These are phyloP conservation scores for Penicillium digitatum DNA, from an alignment of 2,329 filamentous ascomycete species.

Conservation along the genomic window DNA sequence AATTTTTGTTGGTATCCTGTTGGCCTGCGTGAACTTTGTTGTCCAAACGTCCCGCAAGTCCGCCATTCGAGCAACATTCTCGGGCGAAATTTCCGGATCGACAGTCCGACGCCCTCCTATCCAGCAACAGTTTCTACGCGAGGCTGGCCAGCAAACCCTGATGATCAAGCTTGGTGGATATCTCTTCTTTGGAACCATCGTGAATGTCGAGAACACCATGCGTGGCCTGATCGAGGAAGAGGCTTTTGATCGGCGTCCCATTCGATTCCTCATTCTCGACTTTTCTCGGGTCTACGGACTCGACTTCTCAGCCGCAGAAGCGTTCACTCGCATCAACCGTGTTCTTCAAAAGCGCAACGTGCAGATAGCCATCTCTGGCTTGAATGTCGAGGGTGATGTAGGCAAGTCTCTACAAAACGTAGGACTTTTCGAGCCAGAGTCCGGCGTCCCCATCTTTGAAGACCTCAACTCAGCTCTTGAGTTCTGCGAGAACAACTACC, in stretches of 20 bases:
- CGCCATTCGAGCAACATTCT: conserved; percentile 84
- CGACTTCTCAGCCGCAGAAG: conserved; percentile 94
- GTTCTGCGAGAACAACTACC: conserved; percentile 87
- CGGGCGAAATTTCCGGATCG: conserved; percentile 81
- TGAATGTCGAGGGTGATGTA: conserved; percentile 70
- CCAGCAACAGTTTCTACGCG: conserved; percentile 78
- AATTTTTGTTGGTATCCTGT: conserved; percentile 83
- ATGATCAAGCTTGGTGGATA: conserved; percentile 90
- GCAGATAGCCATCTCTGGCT: conserved; percentile 74
- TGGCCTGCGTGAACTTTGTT: conserved; percentile 87
- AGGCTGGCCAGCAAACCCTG: conserved; percentile 82
- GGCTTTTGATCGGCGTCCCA: conserved; percentile 70
- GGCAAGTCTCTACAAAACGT: conserved; percentile 77
- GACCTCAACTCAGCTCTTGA: conserved; percentile 91
- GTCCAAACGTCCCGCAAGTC: conserved; percentile 87
- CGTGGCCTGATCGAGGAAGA: conserved; percentile 77
- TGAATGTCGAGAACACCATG: conserved; percentile 87
- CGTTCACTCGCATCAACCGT: conserved; percentile 86
- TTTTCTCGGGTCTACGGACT: conserved; percentile 84
- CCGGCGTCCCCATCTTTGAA: conserved; percentile 74
- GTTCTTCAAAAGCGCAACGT: conserved; percentile 74
- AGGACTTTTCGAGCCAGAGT: conserved; percentile 70
- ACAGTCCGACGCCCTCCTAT: conserved; percentile 88
- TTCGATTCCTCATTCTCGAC: conserved; percentile 86
- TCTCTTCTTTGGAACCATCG: conserved; percentile 97